Evolutionary conservation across 2,329 filamentous ascomycete species (phyloP).

Genomic region (Curvularia sp.): DNA sequence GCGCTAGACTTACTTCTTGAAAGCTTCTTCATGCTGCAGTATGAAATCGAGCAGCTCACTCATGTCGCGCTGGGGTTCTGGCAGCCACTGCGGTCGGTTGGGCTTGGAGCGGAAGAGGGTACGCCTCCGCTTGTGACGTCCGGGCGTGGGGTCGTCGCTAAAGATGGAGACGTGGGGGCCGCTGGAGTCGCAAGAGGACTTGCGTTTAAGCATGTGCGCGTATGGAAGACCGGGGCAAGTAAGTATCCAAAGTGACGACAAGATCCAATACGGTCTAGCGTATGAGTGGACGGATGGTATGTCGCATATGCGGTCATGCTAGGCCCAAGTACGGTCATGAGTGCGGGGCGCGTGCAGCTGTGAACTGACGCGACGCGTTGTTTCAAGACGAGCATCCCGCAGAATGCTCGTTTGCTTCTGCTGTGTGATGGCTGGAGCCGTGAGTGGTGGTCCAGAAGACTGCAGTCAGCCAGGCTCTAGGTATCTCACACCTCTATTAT

Average conservation of each 20-base stretch:
- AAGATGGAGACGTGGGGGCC: slow-evolving; percentile 33
- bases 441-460: background rate
- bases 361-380: slow-evolving; percentile 24
- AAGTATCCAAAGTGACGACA: slow-evolving; percentile 5
- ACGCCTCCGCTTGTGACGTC: slow-evolving; percentile 31
- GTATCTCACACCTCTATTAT: background rate
- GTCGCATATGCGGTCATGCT: background rate
- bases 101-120: slow-evolving; percentile 30
- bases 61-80: slow-evolving; percentile 55
- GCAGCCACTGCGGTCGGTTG: slow-evolving; percentile 28
- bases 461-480: background rate
- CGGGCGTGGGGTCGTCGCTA: slow-evolving; percentile 27
- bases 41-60: slow-evolving; percentile 71
- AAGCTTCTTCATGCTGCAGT: slow-evolving; percentile 57
- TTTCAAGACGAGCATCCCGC: slow-evolving; percentile 13
- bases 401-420: background rate
- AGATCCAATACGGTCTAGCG: slow-evolving; percentile 11
- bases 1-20: slow-evolving; percentile 50
- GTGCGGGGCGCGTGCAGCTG: slow-evolving; percentile 18
- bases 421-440: too few species aligned
- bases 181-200: slow-evolving; percentile 24
- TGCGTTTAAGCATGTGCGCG: slow-evolving; percentile 36
- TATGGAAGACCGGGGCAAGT: background rate
- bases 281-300: slow-evolving; percentile 5
- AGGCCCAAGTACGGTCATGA: background rate